Conservation (phyloP, 2,329 filamentous ascomycete genomes). For the Trichophyton mentagrophytes region DNA sequence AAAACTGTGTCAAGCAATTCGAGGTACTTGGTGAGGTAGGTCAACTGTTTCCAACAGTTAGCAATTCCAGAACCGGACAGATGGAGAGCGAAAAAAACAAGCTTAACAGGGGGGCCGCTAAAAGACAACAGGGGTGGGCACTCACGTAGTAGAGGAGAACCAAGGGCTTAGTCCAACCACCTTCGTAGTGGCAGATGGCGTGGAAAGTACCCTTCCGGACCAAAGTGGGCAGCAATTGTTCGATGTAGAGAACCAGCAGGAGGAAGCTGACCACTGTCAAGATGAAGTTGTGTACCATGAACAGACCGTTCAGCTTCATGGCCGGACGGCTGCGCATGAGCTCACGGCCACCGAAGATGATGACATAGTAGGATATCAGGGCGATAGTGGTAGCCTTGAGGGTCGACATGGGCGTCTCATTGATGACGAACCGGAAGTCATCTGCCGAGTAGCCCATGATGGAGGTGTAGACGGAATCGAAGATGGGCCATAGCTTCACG, state of each 20-base stretch:
- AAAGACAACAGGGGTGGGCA: constrained; percentile 13
- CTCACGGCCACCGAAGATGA: constrained; percentile 80
- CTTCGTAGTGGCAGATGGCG: constrained; percentile 57
- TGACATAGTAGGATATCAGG: constrained; percentile 69
- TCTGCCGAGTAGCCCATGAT: constrained; percentile 63
- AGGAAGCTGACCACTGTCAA: constrained; percentile 65
- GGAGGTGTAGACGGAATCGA: constrained; percentile 63
- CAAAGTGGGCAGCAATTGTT: constrained; percentile 74
- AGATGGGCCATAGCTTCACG: constrained; percentile 73
- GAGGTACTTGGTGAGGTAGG: constrained; percentile 89
- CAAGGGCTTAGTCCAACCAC: constrained; percentile 78
- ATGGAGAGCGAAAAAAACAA: neutral
- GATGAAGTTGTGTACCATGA: constrained; percentile 86
- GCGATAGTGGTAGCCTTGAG: constrained; percentile 63
- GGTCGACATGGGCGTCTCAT: constrained; percentile 73
- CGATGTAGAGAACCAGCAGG: constrained; percentile 65
- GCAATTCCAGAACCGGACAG: constrained; percentile 13
- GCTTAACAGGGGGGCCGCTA: neutral
- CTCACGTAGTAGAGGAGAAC: constrained; percentile 86
- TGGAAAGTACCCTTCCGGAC: constrained; percentile 67
- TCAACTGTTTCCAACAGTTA: constrained; percentile 51
- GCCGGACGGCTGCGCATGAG: constrained; percentile 70
- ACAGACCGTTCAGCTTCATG: constrained; percentile 68
- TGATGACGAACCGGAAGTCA: constrained; percentile 66
- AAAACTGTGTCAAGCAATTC: constrained; percentile 86